phyloP scores from a whole-genome alignment of 2,329 filamentous ascomycete genomes.

The Talaromyces albobiverticillius region DNA sequence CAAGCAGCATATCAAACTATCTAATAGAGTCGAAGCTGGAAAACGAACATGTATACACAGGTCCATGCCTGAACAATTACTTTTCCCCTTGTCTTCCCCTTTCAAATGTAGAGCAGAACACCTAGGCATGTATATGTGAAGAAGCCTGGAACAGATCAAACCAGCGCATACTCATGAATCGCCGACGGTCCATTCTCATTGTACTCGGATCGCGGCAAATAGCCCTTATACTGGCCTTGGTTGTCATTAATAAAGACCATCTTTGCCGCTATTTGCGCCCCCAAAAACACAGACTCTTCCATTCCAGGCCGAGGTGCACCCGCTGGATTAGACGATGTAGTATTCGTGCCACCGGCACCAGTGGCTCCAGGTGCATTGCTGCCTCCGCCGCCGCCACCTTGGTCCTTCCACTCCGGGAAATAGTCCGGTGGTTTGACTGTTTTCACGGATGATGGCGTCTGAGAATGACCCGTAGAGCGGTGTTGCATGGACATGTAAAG shows the following conservation, averaged over 20 bases:
- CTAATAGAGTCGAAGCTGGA: neutral
- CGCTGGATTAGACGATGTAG: slow-evolving; percentile 36
- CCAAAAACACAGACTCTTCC: slow-evolving; percentile 83
- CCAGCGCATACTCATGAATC: slow-evolving; percentile 56
- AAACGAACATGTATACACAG: neutral
- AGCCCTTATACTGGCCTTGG: slow-evolving; percentile 61
- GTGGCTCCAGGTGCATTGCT: slow-evolving; percentile 32
- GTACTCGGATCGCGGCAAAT: slow-evolving; percentile 66
- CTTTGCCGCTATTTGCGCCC: slow-evolving; percentile 80
- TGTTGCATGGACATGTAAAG: slow-evolving; percentile 39
- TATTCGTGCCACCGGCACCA: slow-evolving; percentile 17
- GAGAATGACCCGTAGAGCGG: slow-evolving; percentile 61
- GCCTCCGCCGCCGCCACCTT: slow-evolving; percentile 32
- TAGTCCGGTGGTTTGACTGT: slow-evolving; percentile 75
- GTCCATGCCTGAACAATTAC: neutral
- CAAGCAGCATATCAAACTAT: neutral
- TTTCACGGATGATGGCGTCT: slow-evolving; percentile 83
- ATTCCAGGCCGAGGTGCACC: slow-evolving; percentile 47
- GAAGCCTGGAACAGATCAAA: neutral
- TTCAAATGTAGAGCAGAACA: neutral
- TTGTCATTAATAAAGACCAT: slow-evolving; percentile 69
- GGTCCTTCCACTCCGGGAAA: slow-evolving; percentile 86
- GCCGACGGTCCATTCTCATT: slow-evolving; percentile 64
- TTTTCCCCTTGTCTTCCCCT: neutral
- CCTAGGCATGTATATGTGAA: neutral